These are phyloP conservation scores for Camelina hispida DNA, from an alignment of 345 rosid species.

Conservation along the genomic window DNA sequence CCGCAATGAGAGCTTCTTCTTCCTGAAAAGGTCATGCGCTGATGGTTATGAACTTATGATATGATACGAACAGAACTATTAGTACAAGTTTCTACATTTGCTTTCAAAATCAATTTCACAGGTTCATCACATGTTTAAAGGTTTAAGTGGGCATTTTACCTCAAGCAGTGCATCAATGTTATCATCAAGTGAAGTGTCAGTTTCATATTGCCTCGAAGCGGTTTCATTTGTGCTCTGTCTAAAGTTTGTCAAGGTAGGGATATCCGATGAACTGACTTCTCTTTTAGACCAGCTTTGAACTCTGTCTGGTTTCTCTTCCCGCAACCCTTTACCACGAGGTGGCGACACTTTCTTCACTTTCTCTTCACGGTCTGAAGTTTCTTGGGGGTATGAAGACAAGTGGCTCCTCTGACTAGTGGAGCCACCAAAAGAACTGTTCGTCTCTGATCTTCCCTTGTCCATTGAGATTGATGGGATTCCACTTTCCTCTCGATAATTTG, in stretches of 20 bases:
- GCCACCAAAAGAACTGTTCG: slow-evolving; percentile 38
- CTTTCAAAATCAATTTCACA: slow-evolving; percentile 18
- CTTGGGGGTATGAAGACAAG: slow-evolving; percentile 56
- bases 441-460: slow-evolving; percentile 59
- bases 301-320: slow-evolving; percentile 78
- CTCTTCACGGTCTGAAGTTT: slow-evolving; percentile 66
- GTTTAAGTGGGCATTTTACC: slow-evolving; percentile 50
- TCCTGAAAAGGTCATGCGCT: slow-evolving; percentile 53
- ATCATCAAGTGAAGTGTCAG: slow-evolving; percentile 64
- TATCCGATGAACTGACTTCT: slow-evolving; percentile 59
- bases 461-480: slow-evolving; percentile 54
- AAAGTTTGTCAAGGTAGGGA: slow-evolving; percentile 49
- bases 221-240: slow-evolving; percentile 54
- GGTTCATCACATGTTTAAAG: not conserved
- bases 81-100: not conserved
- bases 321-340: slow-evolving; percentile 74
- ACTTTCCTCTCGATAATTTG: slow-evolving; percentile 59
- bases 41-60: not conserved
- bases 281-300: slow-evolving; percentile 58
- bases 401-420: slow-evolving; percentile 54
- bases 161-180: slow-evolving; percentile 83
- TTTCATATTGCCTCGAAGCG: slow-evolving; percentile 51
- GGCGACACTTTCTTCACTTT: slow-evolving; percentile 85
- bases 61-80: slow-evolving; percentile 11
- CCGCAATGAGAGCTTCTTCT: slow-evolving; percentile 92